Conservation (phyloP, 257 asterid genomes). For the Knoxia roxburghii region DNA sequence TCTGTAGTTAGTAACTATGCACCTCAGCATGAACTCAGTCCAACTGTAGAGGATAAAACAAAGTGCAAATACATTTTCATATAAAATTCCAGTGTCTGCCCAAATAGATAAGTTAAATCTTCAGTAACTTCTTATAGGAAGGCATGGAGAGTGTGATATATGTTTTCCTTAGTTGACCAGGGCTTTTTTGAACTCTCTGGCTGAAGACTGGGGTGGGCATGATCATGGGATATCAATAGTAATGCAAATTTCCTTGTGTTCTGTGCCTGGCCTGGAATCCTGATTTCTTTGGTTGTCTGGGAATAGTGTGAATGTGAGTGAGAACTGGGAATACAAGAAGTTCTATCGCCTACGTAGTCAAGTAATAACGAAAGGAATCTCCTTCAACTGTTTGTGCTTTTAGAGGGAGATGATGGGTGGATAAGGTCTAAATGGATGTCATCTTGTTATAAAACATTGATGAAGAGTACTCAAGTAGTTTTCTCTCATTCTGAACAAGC, state of each 20-base stretch:
- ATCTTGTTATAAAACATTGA: neutral
- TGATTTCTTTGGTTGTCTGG: neutral
- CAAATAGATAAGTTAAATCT: neutral
- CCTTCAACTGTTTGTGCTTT: too few species aligned
- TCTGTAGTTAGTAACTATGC: neutral
- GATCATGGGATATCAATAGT: neutral
- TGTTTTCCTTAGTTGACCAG: neutral
- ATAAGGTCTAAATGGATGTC: neutral
- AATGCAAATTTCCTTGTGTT: neutral
- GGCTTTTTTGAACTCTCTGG: neutral
- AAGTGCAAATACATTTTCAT: neutral
- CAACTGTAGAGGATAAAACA: neutral
- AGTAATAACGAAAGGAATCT: neutral
- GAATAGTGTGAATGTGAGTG: neutral
- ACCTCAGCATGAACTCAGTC: neutral
- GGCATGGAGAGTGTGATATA: neutral
- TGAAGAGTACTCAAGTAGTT: neutral
- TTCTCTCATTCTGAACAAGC: neutral
- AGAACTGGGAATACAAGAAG: neutral
- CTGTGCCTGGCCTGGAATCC: neutral
- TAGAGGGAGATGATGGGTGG: neutral
- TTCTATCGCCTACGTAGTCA: neutral
- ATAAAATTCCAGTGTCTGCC: neutral
- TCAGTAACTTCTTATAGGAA: slow-evolving; percentile 2
- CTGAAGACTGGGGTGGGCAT: neutral